Percentiles rank a stretch among this genome's conserved stretches.
Conservation (phyloP, 164 flowering plant species). For the Vitis labrusca region DNA sequence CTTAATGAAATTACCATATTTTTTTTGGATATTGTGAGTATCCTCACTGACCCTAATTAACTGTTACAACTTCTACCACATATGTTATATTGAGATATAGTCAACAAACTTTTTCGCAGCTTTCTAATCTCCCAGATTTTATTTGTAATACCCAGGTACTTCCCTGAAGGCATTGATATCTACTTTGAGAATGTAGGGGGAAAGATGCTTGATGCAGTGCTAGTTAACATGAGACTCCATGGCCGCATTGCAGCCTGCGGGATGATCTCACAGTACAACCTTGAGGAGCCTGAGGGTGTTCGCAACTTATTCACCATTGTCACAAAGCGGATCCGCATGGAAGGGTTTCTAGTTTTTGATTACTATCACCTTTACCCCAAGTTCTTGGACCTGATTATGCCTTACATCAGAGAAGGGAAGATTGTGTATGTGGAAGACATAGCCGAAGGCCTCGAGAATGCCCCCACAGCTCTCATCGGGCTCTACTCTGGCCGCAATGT, state of each 20-base stretch:
- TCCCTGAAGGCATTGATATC: slow-evolving; percentile 6
- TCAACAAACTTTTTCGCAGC: no score
- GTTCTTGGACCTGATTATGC: slow-evolving; percentile 26
- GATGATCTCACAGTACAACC: slow-evolving; percentile 25
- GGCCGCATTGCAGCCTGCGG: slow-evolving; percentile 29
- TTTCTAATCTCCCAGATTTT: no score
- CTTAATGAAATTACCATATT: no score
- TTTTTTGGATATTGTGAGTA: no score
- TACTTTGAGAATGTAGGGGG: slow-evolving; percentile 49
- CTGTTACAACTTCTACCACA: no score
- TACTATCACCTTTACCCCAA: slow-evolving; percentile 28
- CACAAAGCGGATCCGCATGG: slow-evolving; percentile 26
- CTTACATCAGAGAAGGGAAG: slow-evolving; percentile 22
- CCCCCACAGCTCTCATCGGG: slow-evolving; percentile 29
- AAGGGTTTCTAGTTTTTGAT: slow-evolving; percentile 33
- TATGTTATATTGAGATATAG: no score
- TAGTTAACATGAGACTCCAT: slow-evolving; percentile 33
- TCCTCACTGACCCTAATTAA: no score
- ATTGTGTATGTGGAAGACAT: no score
- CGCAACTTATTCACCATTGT: slow-evolving; percentile 26
- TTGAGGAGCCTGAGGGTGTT: slow-evolving; percentile 28
- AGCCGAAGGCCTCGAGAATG: slow-evolving; percentile 23
- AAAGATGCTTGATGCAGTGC: slow-evolving; percentile 45
- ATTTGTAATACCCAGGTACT: slow-evolving; percentile 17
- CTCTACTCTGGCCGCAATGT: slow-evolving; percentile 30